Evolutionary conservation across 2,329 filamentous ascomycete species (phyloP), one percentile per base, ranked within the genome.

Genomic region (Myotisia sp.): DNA sequence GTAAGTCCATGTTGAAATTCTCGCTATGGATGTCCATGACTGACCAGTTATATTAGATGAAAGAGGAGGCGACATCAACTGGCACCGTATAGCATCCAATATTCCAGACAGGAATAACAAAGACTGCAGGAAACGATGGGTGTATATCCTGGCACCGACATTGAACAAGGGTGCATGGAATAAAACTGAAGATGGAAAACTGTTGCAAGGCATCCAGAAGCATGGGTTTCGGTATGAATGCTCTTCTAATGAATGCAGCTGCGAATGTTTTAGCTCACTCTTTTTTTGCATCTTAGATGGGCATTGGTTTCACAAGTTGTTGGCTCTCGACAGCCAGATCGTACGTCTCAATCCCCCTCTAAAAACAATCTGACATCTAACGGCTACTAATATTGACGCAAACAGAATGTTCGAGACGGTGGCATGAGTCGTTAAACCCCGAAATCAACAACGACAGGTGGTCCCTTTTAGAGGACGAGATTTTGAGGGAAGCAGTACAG

Each of bases 381-480:
- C 17, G 6, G 16, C 6, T 17, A 24, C 10, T 34, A 21, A 34
- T 24, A 6, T 10, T 6, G 12, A 5, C 13, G 6, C 8, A 23
- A 19, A 16, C 18, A 34, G 32, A 34, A 14, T 34, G 32, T 27
- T 34, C 32, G 14, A 26, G 32, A 12, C 14, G 32, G 3, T 34
- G 32, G 32, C 32, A 34, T 27, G 32, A 34, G 27, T 34, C 32
- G 2, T 34, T 34, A 12, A 34, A 34, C 6, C 32, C 32, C 8
- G 32, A 34, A 17, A 34, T 34, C 22, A 34, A 34, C 21, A 34
- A 34, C 17, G 32, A 34, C 14, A 34, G 32, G 27, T 34, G 32
- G 32, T 34, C 32, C 13, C 32, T 34, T 12, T n/a, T 34, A 18
- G 32, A 34, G 23, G 32, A 34, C 24, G 32, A 34, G 16, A 34